These are phyloP conservation scores for Suillus americanus DNA, from an alignment of 768 basidiomycete species.

Conservation along the genomic window DNA sequence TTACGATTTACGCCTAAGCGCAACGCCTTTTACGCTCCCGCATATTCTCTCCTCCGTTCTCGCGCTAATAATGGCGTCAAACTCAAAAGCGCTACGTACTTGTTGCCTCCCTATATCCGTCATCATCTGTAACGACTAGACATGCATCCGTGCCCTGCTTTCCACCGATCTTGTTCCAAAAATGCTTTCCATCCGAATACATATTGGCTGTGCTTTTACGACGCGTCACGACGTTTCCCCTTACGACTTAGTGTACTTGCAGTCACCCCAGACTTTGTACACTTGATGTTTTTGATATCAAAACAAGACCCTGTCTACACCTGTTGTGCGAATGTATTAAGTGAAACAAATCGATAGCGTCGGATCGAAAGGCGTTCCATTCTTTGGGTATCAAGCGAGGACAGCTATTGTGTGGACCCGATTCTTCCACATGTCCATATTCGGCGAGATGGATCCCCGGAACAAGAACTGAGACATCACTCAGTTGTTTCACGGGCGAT, in stretches of 20 bases:
- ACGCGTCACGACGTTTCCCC: constrained; percentile 29
- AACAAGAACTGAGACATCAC: not conserved
- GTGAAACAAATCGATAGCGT: not conserved
- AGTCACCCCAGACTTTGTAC: constrained; percentile 13
- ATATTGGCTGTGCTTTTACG: constrained; percentile 24
- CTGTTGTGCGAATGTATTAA: not conserved
- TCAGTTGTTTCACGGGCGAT: not conserved
- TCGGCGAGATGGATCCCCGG: not conserved
- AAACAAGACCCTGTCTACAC: not conserved
- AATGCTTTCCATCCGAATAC: constrained; percentile 32
- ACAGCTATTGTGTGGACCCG: not conserved
- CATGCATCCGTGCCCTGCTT: constrained; percentile 47
- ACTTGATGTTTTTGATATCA: constrained; percentile 6
- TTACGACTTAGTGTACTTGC: constrained; percentile 13
- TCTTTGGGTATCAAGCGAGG: not conserved
- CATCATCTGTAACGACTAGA: constrained; percentile 71
- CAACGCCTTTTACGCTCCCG: constrained; percentile 27
- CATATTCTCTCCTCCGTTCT: constrained; percentile 11
- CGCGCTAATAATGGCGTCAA: constrained; percentile 2
- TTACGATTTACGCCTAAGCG: constrained; percentile 25
- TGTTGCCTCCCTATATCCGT: constrained; percentile 17
- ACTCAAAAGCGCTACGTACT: constrained; percentile 5
- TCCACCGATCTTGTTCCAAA: constrained; percentile 32
- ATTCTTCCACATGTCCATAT: not conserved
- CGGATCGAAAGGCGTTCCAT: not conserved